Evolutionary conservation across 352 stramenopile genomes (phyloP), one percentile per base, ranked within the genome.

Genomic region (Hyaloperonospora arabidopsidis): DNA sequence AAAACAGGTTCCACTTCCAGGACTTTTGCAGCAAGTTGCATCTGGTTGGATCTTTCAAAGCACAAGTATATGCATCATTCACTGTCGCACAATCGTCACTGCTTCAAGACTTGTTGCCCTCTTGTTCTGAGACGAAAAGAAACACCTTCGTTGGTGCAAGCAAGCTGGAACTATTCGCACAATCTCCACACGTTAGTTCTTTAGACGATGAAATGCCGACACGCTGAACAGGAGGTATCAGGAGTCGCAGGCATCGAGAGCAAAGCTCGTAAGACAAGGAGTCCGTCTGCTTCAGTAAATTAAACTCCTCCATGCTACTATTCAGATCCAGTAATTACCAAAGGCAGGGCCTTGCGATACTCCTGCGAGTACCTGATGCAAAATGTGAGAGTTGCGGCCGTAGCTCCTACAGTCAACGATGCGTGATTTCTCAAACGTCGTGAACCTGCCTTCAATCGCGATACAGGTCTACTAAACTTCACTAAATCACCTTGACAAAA

Each of bases 351-450:
- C 81, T 51, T 87, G 72, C 35, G 86, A 72, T 8, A 88, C 70
- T 15, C 79, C 86, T 0, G 79, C 73, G 12, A 95, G 68, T 1
- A 97, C 65, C 59, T 97, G 87, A 63, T 97, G 97, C 54, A 97
- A 95, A 14, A 96, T 78, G 60, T 97, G 91, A 49, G 97, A 97
- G 61, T 96, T 97, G 14, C 91, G 81, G 51, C 97, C 89, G 25
- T 79, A 70, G 8, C 67, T 70, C 4, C 76, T 70, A 34, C 74
- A 72, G 10, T 84, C 64, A 54, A 96, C 82, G 0, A 97, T 69
- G n/a, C 89, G 79, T 0, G 70, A 86, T 40, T 86, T 86, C 57
- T 92, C 79, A 48, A 92, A 86, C 10, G 74, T 89, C 45, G 77
- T 89, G 57, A 89, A 86, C 0, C 77, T 76, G n/a, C 79, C 79